A percentile compares a stretch with the other conserved stretches of the same genome.
phyloP scores from a whole-genome alignment of 768 basidiomycete species.

The Podaxis sp. region DNA sequence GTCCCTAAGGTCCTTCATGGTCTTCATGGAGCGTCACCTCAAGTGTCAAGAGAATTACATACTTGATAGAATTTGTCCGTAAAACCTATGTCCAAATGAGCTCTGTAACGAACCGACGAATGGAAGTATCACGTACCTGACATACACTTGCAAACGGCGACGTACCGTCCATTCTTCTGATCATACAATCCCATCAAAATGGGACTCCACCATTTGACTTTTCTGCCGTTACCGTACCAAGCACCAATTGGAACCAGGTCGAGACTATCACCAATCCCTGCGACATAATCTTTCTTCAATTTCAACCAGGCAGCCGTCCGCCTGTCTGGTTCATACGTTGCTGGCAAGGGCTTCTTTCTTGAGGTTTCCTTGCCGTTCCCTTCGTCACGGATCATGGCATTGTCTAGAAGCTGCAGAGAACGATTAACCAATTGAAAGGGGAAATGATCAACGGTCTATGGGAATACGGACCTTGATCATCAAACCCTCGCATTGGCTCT shows the following conservation, averaged over 20 bases:
- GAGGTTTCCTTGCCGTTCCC: conserved; percentile 27
- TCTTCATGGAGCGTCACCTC: neutral
- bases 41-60: conserved; percentile 8
- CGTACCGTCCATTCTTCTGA: conserved; percentile 49
- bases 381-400: conserved; percentile 26
- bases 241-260: conserved; percentile 74
- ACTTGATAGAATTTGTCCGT: conserved; percentile 81
- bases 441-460: neutral
- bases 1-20: conserved; percentile 51
- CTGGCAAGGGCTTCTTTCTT: conserved; percentile 65
- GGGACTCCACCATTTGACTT: conserved; percentile 91
- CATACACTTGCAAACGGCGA: conserved; percentile 90
- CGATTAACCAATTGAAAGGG: neutral
- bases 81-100: conserved; percentile 51
- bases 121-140: conserved; percentile 45
- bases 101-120: neutral
- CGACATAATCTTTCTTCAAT: conserved; percentile 89
- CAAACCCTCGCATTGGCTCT: conserved; percentile 83
- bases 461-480: conserved; percentile 73
- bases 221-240: conserved; percentile 88
- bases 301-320: conserved; percentile 87
- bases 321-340: conserved; percentile 90
- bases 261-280: conserved; percentile 69
- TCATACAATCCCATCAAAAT: conserved; percentile 79
- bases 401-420: conserved; percentile 57